Evolutionary conservation across 2,329 filamentous ascomycete species (phyloP), one percentile per base, ranked within the genome.

Genomic region (Phoma sp.): DNA sequence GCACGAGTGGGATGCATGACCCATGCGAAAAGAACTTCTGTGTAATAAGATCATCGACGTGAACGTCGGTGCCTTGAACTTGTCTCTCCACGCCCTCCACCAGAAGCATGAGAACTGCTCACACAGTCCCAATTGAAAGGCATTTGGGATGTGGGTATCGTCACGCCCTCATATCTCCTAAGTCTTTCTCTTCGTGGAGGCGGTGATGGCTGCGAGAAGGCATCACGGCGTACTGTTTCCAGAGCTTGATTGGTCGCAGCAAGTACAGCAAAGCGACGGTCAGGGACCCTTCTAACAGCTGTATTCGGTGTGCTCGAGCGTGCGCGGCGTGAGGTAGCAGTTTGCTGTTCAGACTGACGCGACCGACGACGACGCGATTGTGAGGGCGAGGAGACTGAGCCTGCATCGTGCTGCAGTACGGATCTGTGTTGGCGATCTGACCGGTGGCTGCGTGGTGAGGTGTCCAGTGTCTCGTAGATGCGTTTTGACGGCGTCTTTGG

Each of bases 81-180:
- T 4, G 62, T 46, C 23, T 68, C 69, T 4, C 58, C 64, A 22
- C 60, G 29, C 3, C 65, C 62, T 46, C 61, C 62, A 47, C 61
- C 66, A 27, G 68, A 71, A 23, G 67, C 67, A 44, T 73, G 69
- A 30, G 69, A 71, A 40, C 66, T 73, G 52, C 65, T 71, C 30
- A 75, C 61, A 40, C 72, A 74, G 47, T 74, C 70, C 72, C 72
- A 75, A 24, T 70, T 67, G 44, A 73, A 75, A 2, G 71, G 72
- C 10, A 74, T 69, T 11, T 64, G 59, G 9, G 61, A 64, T 1
- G 70, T 66, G 1, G 70, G 68, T 18, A 74, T 64, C 1, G 65
- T 49, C 11, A 72, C 62, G 0, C 70, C 71, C 25, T 72, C 68
- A 14, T 71, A 72, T 4, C 70, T 58, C 40, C 69, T 58, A 52